These are phyloP conservation scores for Wickerhamiella shivajii DNA, from an alignment of 805 yeast genomes.

Conservation along the genomic window DNA sequence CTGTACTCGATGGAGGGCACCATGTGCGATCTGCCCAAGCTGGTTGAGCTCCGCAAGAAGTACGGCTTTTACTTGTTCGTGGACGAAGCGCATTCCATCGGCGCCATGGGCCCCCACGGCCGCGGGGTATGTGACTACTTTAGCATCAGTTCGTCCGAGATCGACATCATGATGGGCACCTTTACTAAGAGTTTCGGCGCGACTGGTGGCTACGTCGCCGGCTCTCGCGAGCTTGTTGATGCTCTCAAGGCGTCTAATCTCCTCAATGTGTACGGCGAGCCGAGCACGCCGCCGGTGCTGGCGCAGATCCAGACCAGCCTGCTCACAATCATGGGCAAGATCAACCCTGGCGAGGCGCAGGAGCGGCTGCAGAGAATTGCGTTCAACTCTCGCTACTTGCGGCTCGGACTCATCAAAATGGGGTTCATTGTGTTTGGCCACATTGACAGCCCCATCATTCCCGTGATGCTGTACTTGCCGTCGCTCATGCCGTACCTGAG, in stretches of 20 bases:
- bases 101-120: constrained; percentile 94
- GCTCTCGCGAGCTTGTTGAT: constrained; percentile 51
- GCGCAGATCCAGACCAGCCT: constrained; percentile 75
- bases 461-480: constrained; percentile 74
- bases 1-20: constrained; percentile 69
- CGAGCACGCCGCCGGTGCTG: constrained; percentile 81
- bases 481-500: constrained; percentile 90
- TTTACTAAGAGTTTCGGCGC: constrained; percentile 97
- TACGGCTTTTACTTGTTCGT: constrained; percentile 83
- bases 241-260: constrained; percentile 58
- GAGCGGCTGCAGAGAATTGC: constrained; percentile 88
- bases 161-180: constrained; percentile 94
- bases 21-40: constrained; percentile 61
- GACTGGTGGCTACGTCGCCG: constrained; percentile 96
- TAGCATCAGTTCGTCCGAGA: constrained; percentile 54
- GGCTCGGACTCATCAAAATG: constrained; percentile 77
- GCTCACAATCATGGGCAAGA: constrained; percentile 61
- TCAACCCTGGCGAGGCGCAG: constrained; percentile 84
- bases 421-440: constrained; percentile 92
- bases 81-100: constrained; percentile 97
- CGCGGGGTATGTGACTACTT: constrained; percentile 93
- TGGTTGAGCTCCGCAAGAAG: constrained; percentile 60
- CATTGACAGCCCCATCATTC: constrained; percentile 94
- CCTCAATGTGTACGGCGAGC: constrained; percentile 65
- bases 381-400: constrained; percentile 84